Conservation (phyloP, 805 yeast species). For the Teunomyces gatunensis region DNA sequence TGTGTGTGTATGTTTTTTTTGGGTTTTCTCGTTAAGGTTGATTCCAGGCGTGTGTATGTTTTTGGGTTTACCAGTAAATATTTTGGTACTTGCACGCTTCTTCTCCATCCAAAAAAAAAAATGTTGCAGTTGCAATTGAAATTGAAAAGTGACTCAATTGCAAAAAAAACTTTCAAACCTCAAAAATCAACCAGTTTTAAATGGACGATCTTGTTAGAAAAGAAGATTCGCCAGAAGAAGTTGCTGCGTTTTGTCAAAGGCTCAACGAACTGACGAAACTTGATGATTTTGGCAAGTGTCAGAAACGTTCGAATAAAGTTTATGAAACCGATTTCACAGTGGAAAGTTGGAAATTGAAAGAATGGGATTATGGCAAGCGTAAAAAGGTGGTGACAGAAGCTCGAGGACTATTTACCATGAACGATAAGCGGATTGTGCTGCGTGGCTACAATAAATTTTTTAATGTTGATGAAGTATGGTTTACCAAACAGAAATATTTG, state of each 20-base stretch:
- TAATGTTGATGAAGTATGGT: constrained; percentile 76
- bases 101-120: no score
- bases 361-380: constrained; percentile 75
- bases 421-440: constrained; percentile 51
- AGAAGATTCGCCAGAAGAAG: constrained; percentile 5
- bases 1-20: no score
- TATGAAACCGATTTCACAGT: constrained; percentile 10
- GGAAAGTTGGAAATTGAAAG: constrained; percentile 76
- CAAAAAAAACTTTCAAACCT: no score
- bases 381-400: constrained; percentile 49
- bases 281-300: constrained; percentile 22
- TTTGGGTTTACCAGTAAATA: no score
- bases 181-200: not conserved
- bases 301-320: constrained; percentile 12
- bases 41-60: no score
- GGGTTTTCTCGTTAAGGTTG: no score
- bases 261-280: constrained; percentile 17
- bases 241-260: constrained; percentile 15
- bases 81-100: no score
- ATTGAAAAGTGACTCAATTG: no score
- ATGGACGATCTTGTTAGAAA: not conserved
- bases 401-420: constrained; percentile 72
- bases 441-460: constrained; percentile 96
- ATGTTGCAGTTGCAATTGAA: no score
- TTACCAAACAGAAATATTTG: no score